These are phyloP conservation scores for Diplocarpon rosae DNA, from an alignment of 2,329 filamentous ascomycete species.

Conservation along the genomic window DNA sequence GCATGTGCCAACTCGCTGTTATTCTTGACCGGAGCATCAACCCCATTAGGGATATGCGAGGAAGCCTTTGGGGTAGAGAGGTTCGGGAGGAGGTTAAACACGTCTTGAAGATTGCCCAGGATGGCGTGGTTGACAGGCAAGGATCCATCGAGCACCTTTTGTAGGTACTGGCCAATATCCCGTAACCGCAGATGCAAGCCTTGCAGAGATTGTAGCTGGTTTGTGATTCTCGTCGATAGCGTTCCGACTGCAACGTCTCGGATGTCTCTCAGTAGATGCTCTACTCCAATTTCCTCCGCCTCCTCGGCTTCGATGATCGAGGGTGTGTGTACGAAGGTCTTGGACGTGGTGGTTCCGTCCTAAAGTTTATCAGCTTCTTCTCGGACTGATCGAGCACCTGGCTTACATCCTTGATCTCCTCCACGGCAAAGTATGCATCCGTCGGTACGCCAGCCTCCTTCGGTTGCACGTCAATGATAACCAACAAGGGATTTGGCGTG, in stretches of 20 bases:
- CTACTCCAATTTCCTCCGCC: conserved; percentile 96
- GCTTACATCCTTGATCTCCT: conserved; percentile 97
- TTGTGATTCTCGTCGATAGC: conserved; percentile 90
- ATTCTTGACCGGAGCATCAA: conserved; percentile 37
- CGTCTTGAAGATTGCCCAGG: conserved; percentile 94
- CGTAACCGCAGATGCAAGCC: conserved; percentile 87
- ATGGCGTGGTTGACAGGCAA: conserved; percentile 96
- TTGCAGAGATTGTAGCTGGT: conserved; percentile 93
- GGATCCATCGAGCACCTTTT: conserved; percentile 88
- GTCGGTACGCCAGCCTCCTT: conserved; percentile 97
- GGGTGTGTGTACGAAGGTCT: conserved; percentile 96
- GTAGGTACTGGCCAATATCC: conserved; percentile 90
- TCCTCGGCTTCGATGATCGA: conserved; percentile 98
- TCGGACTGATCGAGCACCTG: neutral
- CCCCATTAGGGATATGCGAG: conserved; percentile 37
- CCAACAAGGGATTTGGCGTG: conserved; percentile 87
- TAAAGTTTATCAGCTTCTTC: conserved; percentile 29
- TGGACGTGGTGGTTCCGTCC: conserved; percentile 94
- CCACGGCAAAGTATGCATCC: conserved; percentile 97
- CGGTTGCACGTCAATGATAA: conserved; percentile 97
- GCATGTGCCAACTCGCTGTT: conserved; percentile 86
- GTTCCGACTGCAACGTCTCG: conserved; percentile 96
- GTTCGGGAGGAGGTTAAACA: conserved; percentile 97
- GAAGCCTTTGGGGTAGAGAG: conserved; percentile 71
- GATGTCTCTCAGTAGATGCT: conserved; percentile 95